These are phyloP conservation scores for Neoascochyta sp. DNA, from an alignment of 2,329 filamentous ascomycete genomes.

Conservation along the genomic window DNA sequence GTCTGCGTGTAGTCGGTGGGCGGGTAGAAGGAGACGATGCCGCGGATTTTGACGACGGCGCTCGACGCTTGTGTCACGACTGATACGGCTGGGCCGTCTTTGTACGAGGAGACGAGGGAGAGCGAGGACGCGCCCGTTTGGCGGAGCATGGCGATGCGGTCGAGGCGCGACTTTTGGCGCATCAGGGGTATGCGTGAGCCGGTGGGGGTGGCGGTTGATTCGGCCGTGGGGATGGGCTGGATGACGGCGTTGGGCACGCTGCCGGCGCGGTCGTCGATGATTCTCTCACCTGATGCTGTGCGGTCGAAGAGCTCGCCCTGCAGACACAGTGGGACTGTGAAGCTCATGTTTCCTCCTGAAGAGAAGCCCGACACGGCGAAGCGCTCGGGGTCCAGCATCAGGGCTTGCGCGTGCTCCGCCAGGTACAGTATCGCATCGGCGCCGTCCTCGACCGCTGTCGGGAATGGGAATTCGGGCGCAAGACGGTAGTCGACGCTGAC, in stretches of 20 bases:
- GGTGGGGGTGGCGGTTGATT: conserved; percentile 19
- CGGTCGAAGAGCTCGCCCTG: conserved; percentile 45
- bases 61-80: conserved; percentile 35
- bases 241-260: conserved; percentile 23
- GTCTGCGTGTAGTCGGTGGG: conserved; percentile 60
- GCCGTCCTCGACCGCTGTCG: conserved; percentile 61
- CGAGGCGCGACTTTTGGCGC: conserved; percentile 30
- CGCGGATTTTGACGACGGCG: conserved; percentile 48
- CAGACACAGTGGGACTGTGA: conserved; percentile 58
- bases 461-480: conserved; percentile 60
- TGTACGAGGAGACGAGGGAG: conserved; percentile 37
- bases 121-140: conserved; percentile 34
- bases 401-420: conserved; percentile 52
- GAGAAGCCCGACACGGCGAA: conserved; percentile 61
- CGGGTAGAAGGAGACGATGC: conserved; percentile 61
- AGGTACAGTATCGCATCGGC: conserved; percentile 60
- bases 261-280: conserved; percentile 27
- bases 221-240: conserved; percentile 11
- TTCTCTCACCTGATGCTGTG: conserved; percentile 25
- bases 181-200: conserved; percentile 34
- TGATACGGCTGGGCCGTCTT: conserved; percentile 32
- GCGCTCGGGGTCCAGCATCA: conserved; percentile 55
- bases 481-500: conserved; percentile 60
- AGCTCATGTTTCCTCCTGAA: conserved; percentile 60
- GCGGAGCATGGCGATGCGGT: conserved; percentile 34